Base-by-base conservation (phyloP, 1,284 basidiomycete genomes). In the Rhodotorula sp. region DNA sequence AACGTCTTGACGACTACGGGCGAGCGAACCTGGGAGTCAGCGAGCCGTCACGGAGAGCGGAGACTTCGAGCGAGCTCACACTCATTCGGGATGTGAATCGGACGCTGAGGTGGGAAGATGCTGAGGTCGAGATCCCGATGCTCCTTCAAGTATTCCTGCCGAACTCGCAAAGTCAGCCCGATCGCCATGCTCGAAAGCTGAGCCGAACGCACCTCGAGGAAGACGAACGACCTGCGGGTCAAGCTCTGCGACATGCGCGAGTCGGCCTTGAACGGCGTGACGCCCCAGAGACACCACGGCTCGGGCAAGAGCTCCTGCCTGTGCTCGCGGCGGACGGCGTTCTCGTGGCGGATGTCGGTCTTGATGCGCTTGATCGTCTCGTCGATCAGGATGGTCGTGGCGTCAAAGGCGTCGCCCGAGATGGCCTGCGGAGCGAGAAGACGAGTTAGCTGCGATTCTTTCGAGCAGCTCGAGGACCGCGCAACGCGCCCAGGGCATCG, bases 201-300 rank as follows among this genome's bases (percentile, higher is more conserved):
- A 37, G 28, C 2, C 4, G 4, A 52, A 55, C 53, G 46, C 58
- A 65, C 66, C 56, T 67, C 66, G 46, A 69, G 54, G 59, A 61
- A 65, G 30, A 57, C 28, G 30, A 63, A 62, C 2, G 62, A 58
- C n/a, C 69, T 30, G 6, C 69, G 44, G 7, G 53, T 67, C 52
- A 70, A 26, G 28, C 46, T 47, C 46, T 70, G 65, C 26, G 62
- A 67, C 69, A 70, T 70, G 28, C 65, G 44, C 20, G 57, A 60
- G n/a, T 60, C 65, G 48, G 50, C 59, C 48, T 64, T 59, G 65
- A 70, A 70, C n/a, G 65, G 65, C n/a, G 65, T 67, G 59, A 67
- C 57, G 18, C 67, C 59, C 67, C 67, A 69, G 30, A 60, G 37
- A 50, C 54, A 67, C 34, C 52, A 64, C 18, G 59, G 57, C n/a